Evolutionary conservation across 2,329 filamentous ascomycete species (phyloP).

Genomic region (Epichloe aotearoae): DNA sequence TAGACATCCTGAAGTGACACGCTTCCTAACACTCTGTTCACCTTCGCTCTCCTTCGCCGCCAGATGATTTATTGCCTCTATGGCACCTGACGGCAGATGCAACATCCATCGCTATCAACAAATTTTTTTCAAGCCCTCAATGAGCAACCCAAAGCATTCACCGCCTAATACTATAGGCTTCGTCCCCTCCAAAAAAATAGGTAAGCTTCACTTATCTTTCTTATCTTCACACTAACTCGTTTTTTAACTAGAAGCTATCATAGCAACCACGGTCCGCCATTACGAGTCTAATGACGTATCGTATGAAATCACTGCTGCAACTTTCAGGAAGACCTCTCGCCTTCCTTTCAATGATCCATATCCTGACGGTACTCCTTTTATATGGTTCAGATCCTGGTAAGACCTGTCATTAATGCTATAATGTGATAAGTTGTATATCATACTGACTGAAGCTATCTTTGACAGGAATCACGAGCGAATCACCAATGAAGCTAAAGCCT

Average conservation of each 20-base stretch:
- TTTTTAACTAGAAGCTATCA: background rate
- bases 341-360: background rate
- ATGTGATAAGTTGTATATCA: background rate
- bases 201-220: background rate
- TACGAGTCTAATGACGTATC: background rate
- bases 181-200: no score
- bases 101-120: no score
- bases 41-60: no score
- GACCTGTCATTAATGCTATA: background rate
- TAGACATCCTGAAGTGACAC: no score
- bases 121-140: no score
- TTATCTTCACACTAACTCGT: background rate
- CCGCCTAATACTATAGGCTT: no score
- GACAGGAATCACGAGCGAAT: conserved; percentile 7
- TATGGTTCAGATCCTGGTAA: background rate
- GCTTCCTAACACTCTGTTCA: no score
- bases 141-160: no score
- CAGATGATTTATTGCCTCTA: no score
- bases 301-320: background rate
- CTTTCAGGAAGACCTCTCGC: background rate
- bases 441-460: background rate
- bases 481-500: conserved; percentile 7
- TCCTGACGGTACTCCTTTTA: background rate
- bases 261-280: background rate
- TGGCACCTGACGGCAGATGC: no score